Conservation (phyloP, 139 green algal genomes). For the Auxenochlorella pyrenoidosa region DNA sequence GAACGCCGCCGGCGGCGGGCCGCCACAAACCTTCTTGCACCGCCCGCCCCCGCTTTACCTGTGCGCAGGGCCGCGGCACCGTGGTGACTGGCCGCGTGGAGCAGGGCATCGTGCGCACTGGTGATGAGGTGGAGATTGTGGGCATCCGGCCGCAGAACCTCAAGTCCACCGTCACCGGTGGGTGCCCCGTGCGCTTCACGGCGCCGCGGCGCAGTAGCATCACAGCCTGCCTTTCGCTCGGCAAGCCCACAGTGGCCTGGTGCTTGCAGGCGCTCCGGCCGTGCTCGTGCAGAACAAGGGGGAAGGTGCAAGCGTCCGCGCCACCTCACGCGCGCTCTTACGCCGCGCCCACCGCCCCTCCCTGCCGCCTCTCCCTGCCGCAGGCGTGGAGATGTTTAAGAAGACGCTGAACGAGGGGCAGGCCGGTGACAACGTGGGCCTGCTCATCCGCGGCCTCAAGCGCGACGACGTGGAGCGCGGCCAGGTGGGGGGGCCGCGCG, state of each 20-base stretch:
- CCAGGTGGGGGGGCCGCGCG: conserved; percentile 74
- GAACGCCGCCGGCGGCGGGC: too few species aligned
- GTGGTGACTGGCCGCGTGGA: conserved; percentile 96
- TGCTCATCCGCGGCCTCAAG: conserved; percentile 97
- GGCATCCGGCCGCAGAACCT: conserved; percentile 77
- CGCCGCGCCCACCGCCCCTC: background rate
- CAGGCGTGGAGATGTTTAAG: conserved; percentile 99
- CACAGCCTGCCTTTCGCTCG: too few species aligned
- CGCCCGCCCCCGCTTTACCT: too few species aligned
- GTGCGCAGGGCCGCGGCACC: conserved; percentile 84
- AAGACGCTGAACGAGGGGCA: conserved; percentile 92
- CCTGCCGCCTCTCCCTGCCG: background rate
- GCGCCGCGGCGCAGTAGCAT: too few species aligned
- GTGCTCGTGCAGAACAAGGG: too few species aligned
- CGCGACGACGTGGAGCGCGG: conserved; percentile 93
- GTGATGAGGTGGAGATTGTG: conserved; percentile 96
- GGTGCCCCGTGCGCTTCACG: conserved; percentile 8
- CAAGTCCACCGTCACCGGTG: conserved; percentile 93
- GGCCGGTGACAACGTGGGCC: conserved; percentile 97
- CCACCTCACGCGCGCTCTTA: too few species aligned
- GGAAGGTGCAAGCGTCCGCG: too few species aligned
- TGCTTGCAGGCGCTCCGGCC: too few species aligned
- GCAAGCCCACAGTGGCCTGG: too few species aligned
- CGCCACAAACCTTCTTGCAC: too few species aligned
- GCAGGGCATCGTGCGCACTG: conserved; percentile 92